Conservation (phyloP, 179 eudicot species). For the Corrigiola litoralis region DNA sequence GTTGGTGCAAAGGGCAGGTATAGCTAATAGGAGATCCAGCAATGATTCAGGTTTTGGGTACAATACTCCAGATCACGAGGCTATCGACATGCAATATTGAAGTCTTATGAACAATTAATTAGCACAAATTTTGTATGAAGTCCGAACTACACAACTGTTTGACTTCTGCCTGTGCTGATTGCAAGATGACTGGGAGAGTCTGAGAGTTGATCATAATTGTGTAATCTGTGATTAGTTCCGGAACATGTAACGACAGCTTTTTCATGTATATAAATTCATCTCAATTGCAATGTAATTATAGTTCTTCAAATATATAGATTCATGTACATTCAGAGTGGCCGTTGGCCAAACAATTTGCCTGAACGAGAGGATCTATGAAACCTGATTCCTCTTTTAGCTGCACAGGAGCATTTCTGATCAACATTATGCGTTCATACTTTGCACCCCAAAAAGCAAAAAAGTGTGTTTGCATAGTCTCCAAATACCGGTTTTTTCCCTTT, state of each 20-base stretch:
- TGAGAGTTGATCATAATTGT: conserved; percentile 4
- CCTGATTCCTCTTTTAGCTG: not conserved
- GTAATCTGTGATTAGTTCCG: conserved; percentile 27
- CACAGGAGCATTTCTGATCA: conserved; percentile 3
- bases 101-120: not conserved
- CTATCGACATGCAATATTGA: conserved; percentile 48
- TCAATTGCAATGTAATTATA: conserved; percentile 22
- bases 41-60: conserved; percentile 73
- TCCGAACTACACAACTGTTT: not conserved
- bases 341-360: not conserved
- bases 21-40: conserved; percentile 64
- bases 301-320: not conserved
- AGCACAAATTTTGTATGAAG: conserved; percentile 23
- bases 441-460: no score
- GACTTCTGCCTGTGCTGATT: conserved; percentile 1
- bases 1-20: conserved; percentile 87
- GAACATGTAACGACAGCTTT: not conserved
- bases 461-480: no score
- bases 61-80: conserved; percentile 75
- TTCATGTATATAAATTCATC: conserved; percentile 21
- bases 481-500: no score
- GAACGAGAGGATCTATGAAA: not conserved
- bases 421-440: not conserved
- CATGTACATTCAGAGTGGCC: not conserved
- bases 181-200: not conserved